phyloP scores from a whole-genome alignment of 163 green algal species.

The Scenedesmus sp. region DNA sequence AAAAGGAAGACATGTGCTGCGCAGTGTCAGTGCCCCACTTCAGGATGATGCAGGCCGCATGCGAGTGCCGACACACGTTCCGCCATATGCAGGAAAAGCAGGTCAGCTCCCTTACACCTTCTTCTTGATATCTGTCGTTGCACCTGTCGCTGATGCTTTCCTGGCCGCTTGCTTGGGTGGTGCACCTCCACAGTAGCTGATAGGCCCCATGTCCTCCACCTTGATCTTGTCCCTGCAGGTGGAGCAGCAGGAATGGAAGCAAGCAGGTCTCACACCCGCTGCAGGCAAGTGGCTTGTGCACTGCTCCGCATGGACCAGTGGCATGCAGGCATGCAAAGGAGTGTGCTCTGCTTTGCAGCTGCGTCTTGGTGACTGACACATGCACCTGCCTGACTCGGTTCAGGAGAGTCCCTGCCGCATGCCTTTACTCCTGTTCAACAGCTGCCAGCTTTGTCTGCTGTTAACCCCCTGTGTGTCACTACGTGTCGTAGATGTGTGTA shows the following conservation, averaged over 20 bases:
- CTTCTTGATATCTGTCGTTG: conserved; percentile 19
- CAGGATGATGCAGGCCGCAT: too few species aligned
- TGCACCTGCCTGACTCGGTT: not conserved
- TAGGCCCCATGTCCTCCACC: conserved; percentile 45
- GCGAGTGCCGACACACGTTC: too few species aligned
- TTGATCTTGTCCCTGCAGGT: conserved; percentile 61
- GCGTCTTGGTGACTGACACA: too few species aligned
- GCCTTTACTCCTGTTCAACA: not conserved
- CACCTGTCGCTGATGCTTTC: not conserved
- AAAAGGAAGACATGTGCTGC: too few species aligned
- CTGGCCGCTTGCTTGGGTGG: not conserved
- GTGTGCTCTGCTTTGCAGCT: not conserved
- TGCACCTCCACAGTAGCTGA: conserved; percentile 41
- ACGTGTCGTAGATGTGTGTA: not conserved
- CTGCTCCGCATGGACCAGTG: not conserved
- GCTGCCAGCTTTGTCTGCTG: not conserved
- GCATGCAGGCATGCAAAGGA: not conserved
- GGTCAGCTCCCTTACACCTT: not conserved
- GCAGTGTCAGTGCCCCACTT: too few species aligned
- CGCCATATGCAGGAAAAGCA: not conserved
- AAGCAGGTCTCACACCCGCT: not conserved
- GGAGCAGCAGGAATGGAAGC: not conserved
- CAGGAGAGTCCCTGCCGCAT: not conserved
- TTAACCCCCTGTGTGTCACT: too few species aligned
- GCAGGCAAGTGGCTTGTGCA: not conserved